Evolutionary conservation across 305 asterid species (phyloP), one percentile per base, ranked within the genome.

Genomic region (Fraxinus platypoda): DNA sequence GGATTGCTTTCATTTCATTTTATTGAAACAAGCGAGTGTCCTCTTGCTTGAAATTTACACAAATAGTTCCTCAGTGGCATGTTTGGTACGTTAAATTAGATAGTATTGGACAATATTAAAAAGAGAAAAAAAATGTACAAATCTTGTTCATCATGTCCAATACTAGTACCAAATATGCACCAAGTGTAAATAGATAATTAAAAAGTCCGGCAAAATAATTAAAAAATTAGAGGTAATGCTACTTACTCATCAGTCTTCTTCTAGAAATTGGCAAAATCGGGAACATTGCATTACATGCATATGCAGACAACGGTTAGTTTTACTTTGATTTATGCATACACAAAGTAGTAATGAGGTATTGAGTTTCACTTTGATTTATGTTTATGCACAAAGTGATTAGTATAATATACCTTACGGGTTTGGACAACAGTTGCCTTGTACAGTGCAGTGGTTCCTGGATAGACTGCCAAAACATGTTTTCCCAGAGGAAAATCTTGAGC

Each of bases 371-470:
- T 79, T 6, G 23, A 74, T 72, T 72, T 74, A 52, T 80, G n/a
- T 41, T 52, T 75, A 73, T 68, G 19, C 26, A 73, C 30, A 76
- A 26, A 49, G 21, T 76, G 78, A 30, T 73, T 74, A 76, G 34
- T n/a, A 34, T 33, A 9, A 1, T 70, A 68, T 89, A 96, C 99
- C 98, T 96, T 96, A 38, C 95, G 98, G 80, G 93, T 79, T 87
- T 86, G 97, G 85, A 88, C 97, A 25, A 96, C 99, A 6, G 99
- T 96, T 33, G 99, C 99, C 90, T 94, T 96, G 81, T 96, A 96
- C 59, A 96, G 90, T 8, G 99, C 97, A 3, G 98, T 94, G 85
- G 99, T 96, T 83, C 93, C 96, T 19, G 99, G 99, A 87, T 96
- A 94, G 84, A 96, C 97, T 19, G 99, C 99, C 89, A 94, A 87